Conservation (phyloP, 306 rosid genomes). For the Malus domestica region DNA sequence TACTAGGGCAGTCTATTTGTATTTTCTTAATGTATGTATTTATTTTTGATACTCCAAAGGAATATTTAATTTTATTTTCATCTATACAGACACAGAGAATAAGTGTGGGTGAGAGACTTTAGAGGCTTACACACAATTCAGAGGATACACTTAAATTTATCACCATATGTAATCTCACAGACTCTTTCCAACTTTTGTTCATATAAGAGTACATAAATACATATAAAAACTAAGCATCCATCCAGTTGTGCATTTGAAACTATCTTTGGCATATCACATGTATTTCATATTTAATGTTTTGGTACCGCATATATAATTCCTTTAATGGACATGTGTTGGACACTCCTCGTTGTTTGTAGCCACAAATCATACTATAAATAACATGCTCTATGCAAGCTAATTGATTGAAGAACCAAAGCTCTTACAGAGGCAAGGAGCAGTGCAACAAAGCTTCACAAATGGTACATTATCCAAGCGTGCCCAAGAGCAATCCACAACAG, state of each 20-base stretch:
- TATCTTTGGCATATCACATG: not conserved
- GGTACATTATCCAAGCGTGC: conserved; percentile 91
- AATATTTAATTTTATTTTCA: no score
- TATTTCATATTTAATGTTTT: not conserved
- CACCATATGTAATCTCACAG: no score
- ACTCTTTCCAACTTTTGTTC: no score
- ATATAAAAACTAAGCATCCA: no score
- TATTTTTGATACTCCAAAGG: no score
- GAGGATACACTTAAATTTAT: no score
- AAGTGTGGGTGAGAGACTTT: not conserved
- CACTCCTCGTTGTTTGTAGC: not conserved
- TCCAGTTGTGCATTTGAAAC: no score
- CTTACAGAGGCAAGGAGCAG: conserved; percentile 90
- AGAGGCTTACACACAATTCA: not conserved
- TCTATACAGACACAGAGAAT: not conserved
- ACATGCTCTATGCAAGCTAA: not conserved
- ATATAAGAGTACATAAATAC: no score
- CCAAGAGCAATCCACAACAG: conserved; percentile 99
- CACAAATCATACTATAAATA: not conserved
- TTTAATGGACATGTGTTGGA: not conserved
- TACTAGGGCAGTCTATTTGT: not conserved
- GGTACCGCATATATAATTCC: not conserved
- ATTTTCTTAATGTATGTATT: not conserved
- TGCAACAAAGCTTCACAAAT: conserved; percentile 76
- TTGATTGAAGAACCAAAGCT: conserved; percentile 12